These are phyloP conservation scores for Claviceps citrina DNA, from an alignment of 2,329 filamentous ascomycete genomes.

Conservation along the genomic window DNA sequence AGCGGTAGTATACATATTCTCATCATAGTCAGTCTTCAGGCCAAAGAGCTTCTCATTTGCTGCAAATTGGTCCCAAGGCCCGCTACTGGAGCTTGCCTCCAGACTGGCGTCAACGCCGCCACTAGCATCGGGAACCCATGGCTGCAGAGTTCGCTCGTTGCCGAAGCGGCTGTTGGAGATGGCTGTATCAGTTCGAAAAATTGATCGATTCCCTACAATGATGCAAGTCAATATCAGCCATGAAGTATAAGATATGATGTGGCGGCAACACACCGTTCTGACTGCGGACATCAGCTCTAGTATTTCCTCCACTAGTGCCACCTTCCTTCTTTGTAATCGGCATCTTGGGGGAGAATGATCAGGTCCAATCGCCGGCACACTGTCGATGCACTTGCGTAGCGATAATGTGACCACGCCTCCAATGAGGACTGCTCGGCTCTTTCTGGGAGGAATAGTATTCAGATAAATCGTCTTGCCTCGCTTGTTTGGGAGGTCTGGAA, in stretches of 20 bases:
- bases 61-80: constrained; percentile 84
- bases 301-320: constrained; percentile 16
- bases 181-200: constrained; percentile 75
- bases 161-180: constrained; percentile 61
- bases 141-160: constrained; percentile 62
- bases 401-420: neutral
- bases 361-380: constrained; percentile 10
- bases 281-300: constrained; percentile 16
- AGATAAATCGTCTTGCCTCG: constrained; percentile 3
- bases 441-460: constrained; percentile 5
- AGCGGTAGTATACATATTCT: constrained; percentile 83
- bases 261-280: constrained; percentile 22
- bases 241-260: neutral
- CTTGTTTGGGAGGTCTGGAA: neutral
- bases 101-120: constrained; percentile 56
- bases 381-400: constrained; percentile 7
- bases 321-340: constrained; percentile 25
- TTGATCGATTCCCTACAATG: constrained; percentile 42
- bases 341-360: constrained; percentile 17
- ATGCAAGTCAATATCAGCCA: neutral
- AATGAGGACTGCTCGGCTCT: constrained; percentile 2
- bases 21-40: constrained; percentile 77
- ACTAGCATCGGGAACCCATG: constrained; percentile 56
- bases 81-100: constrained; percentile 38
- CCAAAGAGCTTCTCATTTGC: constrained; percentile 80